Evolutionary conservation across 1,139 yeast species (phyloP), one percentile per base, ranked within the genome.

Genomic region (Debaryomyces subglobosus): DNA sequence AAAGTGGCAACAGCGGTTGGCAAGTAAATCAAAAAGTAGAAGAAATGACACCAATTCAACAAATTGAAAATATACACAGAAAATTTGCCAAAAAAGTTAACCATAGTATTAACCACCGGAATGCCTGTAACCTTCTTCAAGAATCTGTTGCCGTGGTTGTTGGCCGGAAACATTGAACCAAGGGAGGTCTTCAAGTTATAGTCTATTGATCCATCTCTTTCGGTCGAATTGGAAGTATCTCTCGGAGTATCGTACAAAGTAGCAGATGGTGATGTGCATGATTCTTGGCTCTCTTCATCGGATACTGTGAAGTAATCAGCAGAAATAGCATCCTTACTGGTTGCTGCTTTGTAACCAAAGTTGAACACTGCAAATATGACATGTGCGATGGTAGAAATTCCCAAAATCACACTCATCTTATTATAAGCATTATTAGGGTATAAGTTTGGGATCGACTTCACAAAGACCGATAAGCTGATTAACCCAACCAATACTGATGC

Each of bases 1-100:
- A 88, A 86, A 2, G 89, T 85, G 5, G 91, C 91, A 32, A 87
- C 62, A n/a, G 95, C 97, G 5, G 90, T 81, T 44, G 88, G 79
- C 16, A 86, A 62, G 59, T 89, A 84, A 21, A 79, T 73, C 48
- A 84, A 71, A 47, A 82, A 81, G 59, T 77, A 83, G 47, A 83
- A 69, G 52, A 91, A 78, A 63, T 89, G 69, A 16, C 86, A 86
- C 72, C 88, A 82, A 60, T 87, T 85, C 44, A 87, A 65, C 18
- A 80, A 48, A 49, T 77, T 70, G 61, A 84, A 88, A 5, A 81
- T 53, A 38, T 53, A 45, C 24, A 48, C 46, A 9, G 57, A 53
- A 24, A 47, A 32, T 29, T 46, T 46, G 4, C 58, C 58, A 20
- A 49, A 44, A 16, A 30, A 49, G 30, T 30, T 47, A 20, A 43